Evolutionary conservation across 2,329 filamentous ascomycete genomes (phyloP).

Genomic region (Colletotrichum echinochloae): DNA sequence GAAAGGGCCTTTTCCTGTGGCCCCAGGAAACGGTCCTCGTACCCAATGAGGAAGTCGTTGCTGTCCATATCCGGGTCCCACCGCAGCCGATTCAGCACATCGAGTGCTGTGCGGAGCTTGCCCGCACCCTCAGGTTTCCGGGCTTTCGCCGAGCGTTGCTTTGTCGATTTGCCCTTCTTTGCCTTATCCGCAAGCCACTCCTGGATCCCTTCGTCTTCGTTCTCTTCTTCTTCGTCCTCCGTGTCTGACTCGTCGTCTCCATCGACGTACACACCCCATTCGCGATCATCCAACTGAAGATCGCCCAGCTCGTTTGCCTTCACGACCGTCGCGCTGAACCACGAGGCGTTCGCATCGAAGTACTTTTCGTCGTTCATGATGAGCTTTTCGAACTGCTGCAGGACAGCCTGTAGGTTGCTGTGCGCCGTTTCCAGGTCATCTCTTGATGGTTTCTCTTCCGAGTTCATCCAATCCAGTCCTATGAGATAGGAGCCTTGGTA

Average conservation of each 20-base stretch:
- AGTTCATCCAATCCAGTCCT: conserved; percentile 60
- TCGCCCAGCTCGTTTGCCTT: conserved; percentile 53
- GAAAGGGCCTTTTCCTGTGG: conserved; percentile 65
- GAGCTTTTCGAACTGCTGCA: conserved; percentile 62
- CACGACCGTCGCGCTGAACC: conserved; percentile 59
- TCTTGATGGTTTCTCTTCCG: conserved; percentile 46
- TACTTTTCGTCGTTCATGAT: conserved; percentile 60
- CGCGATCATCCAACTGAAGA: conserved; percentile 59
- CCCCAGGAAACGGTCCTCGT: conserved; percentile 70
- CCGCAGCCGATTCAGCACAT: conserved; percentile 69
- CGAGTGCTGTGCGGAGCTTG: conserved; percentile 67
- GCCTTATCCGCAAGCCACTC: not conserved
- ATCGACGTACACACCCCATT: conserved; percentile 63
- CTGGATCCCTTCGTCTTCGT: conserved; percentile 35
- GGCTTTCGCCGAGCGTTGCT: conserved; percentile 36
- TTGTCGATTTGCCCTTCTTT: conserved; percentile 41
- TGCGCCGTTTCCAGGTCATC: conserved; percentile 58
- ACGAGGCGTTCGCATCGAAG: conserved; percentile 61
- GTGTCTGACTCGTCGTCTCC: conserved; percentile 57
- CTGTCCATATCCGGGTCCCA: conserved; percentile 69
- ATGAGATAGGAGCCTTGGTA: conserved; percentile 73
- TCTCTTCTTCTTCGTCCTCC: conserved; percentile 48
- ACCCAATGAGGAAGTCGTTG: conserved; percentile 68
- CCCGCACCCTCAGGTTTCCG: conserved; percentile 51
- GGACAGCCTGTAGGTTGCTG: conserved; percentile 56